phyloP scores from a whole-genome alignment of 2,329 filamentous ascomycete genomes.

The Colletotrichum tanaceti region DNA sequence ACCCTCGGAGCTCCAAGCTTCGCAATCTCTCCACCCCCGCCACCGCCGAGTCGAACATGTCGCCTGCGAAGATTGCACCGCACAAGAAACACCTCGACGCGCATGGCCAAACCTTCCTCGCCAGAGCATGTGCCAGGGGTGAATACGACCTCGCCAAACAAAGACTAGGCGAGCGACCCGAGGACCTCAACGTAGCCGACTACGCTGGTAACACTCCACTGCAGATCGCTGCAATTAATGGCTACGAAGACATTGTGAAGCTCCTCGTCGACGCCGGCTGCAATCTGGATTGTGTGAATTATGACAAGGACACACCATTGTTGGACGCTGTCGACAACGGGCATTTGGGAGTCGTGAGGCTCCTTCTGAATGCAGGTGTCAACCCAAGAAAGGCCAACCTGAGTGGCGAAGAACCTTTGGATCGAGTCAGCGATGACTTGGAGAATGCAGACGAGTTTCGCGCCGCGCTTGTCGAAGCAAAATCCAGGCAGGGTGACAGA shows the following conservation, averaged over 20 bases:
- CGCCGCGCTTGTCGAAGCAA: conserved; percentile 70
- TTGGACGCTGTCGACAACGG: conserved; percentile 97
- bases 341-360: conserved; percentile 86
- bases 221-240: conserved; percentile 91
- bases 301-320: conserved; percentile 91
- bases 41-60: conserved; percentile 69
- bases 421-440: conserved; percentile 79
- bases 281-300: conserved; percentile 81
- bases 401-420: conserved; percentile 91
- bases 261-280: conserved; percentile 88
- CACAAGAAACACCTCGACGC: conserved; percentile 92
- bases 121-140: conserved; percentile 88
- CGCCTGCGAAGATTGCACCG: conserved; percentile 74
- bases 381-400: conserved; percentile 92
- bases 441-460: conserved; percentile 87
- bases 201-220: conserved; percentile 97
- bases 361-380: conserved; percentile 86
- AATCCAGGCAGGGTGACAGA: conserved; percentile 65
- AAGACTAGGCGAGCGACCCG: conserved; percentile 80
- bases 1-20: conserved; percentile 68
- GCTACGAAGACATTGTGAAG: conserved; percentile 86
- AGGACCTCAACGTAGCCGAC: conserved; percentile 89
- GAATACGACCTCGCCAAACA: conserved; percentile 83
- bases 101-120: conserved; percentile 89
- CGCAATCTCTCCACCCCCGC: conserved; percentile 67